Percentiles rank a stretch among this genome's conserved stretches.
Conservation (phyloP, 805 yeast genomes). For the Saccharomycopsis microspora region DNA sequence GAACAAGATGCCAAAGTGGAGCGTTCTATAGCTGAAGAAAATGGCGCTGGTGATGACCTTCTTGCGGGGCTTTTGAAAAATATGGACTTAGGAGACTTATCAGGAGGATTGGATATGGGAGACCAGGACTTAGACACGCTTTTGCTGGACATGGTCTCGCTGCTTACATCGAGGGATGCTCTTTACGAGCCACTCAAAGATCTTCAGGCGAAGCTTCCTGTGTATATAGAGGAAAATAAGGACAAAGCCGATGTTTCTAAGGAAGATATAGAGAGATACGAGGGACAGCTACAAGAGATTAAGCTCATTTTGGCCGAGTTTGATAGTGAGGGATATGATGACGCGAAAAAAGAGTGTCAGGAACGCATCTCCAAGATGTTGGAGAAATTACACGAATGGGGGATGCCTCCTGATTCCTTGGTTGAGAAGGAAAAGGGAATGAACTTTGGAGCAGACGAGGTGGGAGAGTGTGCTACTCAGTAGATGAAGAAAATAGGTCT, state of each 20-base stretch:
- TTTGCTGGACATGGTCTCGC: conserved; percentile 64
- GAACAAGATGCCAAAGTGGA: conserved; percentile 67
- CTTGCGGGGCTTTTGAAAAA: conserved; percentile 41
- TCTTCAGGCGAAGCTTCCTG: conserved; percentile 59
- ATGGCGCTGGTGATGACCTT: conserved; percentile 41
- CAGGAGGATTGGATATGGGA: conserved; percentile 32
- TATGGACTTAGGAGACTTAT: conserved; percentile 24
- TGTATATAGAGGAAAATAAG: conserved; percentile 49
- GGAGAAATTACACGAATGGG: conserved; percentile 62
- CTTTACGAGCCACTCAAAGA: conserved; percentile 84
- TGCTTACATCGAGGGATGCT: conserved; percentile 75
- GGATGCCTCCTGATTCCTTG: conserved; percentile 72
- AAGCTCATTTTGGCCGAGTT: conserved; percentile 50
- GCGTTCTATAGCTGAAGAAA: conserved; percentile 39
- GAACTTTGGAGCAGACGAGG: not conserved
- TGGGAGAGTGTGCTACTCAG: too few species aligned
- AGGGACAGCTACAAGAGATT: conserved; percentile 51
- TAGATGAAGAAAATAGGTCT: not conserved
- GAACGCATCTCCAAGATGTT: conserved; percentile 44
- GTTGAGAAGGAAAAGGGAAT: conserved; percentile 31
- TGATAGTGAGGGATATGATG: conserved; percentile 54
- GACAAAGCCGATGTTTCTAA: conserved; percentile 27
- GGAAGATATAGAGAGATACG: conserved; percentile 42
- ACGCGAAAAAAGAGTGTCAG: conserved; percentile 29
- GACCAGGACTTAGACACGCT: conserved; percentile 54